These are phyloP conservation scores for Pseudotulostoma volvatum DNA, from an alignment of 495 filamentous ascomycete genomes.

Conservation along the genomic window DNA sequence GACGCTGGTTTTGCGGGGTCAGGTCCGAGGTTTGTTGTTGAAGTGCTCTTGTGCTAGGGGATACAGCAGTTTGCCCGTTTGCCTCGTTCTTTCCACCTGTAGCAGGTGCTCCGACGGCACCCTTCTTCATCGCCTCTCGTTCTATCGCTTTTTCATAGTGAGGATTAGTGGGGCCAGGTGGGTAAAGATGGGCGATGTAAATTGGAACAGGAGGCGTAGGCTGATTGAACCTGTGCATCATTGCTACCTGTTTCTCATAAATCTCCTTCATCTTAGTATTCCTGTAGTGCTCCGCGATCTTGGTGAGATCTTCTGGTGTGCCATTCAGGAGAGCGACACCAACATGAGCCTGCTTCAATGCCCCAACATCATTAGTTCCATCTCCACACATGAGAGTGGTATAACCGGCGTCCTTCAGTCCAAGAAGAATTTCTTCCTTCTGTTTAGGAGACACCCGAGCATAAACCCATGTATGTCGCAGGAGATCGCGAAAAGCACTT, in stretches of 20 bases:
- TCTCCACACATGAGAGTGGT: conserved; percentile 98
- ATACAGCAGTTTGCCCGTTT: conserved; percentile 51
- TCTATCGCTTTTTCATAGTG: conserved; percentile 88
- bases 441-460: conserved; percentile 96
- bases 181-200: conserved; percentile 86
- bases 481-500: conserved; percentile 49
- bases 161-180: conserved; percentile 81
- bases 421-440: conserved; percentile 95
- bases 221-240: conserved; percentile 91
- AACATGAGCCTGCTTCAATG: conserved; percentile 95
- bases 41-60: conserved; percentile 52
- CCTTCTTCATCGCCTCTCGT: conserved; percentile 62
- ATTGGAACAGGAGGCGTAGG: conserved; percentile 75
- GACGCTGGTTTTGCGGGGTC: conserved; percentile 35
- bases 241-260: conserved; percentile 81
- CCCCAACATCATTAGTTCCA: conserved; percentile 95
- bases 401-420: conserved; percentile 90
- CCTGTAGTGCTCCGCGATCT: conserved; percentile 82
- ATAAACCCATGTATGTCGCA: conserved; percentile 92
- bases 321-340: conserved; percentile 94
- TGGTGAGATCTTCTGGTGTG: conserved; percentile 73
- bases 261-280: conserved; percentile 96
- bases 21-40: conserved; percentile 36
- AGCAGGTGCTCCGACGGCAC: conserved; percentile 26
- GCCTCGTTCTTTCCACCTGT: conserved; percentile 20